Evolutionary conservation across 805 yeast species (phyloP).

Genomic region (Zygotorulaspora danielsina): DNA sequence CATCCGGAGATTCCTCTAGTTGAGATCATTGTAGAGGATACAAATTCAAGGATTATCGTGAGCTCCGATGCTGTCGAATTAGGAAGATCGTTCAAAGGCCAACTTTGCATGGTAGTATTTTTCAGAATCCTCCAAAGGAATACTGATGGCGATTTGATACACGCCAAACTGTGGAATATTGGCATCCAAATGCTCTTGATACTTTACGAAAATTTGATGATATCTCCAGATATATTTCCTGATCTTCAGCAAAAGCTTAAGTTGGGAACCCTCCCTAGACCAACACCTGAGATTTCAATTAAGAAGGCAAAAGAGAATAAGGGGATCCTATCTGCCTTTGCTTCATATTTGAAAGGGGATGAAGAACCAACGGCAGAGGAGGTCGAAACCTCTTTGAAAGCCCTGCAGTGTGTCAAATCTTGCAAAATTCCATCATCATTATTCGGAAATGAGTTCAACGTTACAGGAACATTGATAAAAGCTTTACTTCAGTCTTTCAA

Average conservation of each 20-base stretch:
- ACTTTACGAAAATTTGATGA: slow-evolving; percentile 67
- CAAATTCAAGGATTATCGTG: slow-evolving; percentile 58
- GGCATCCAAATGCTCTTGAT: slow-evolving; percentile 57
- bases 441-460: slow-evolving; percentile 41
- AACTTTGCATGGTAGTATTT: slow-evolving; percentile 78
- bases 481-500: slow-evolving; percentile 38
- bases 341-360: slow-evolving; percentile 89
- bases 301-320: slow-evolving; percentile 60
- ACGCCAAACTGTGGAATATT: slow-evolving; percentile 51
- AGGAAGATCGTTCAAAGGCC: slow-evolving; percentile 90
- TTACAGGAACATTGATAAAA: slow-evolving; percentile 32
- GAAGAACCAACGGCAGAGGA: slow-evolving; percentile 95
- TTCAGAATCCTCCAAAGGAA: slow-evolving; percentile 70
- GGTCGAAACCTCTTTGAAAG: slow-evolving; percentile 76
- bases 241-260: slow-evolving; percentile 58
- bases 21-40: slow-evolving; percentile 46
- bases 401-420: slow-evolving; percentile 76
- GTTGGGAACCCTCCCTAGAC: slow-evolving; percentile 52
- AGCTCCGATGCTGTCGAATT: slow-evolving; percentile 77
- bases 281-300: slow-evolving; percentile 63
- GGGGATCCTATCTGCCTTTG: slow-evolving; percentile 85
- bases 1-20: slow-evolving; percentile 39
- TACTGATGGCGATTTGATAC: slow-evolving; percentile 40
- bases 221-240: slow-evolving; percentile 59
- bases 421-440: slow-evolving; percentile 58